Evolutionary conservation across 768 basidiomycete genomes (phyloP), one percentile per base, ranked within the genome.

Genomic region (Collybiopsis luxurians): DNA sequence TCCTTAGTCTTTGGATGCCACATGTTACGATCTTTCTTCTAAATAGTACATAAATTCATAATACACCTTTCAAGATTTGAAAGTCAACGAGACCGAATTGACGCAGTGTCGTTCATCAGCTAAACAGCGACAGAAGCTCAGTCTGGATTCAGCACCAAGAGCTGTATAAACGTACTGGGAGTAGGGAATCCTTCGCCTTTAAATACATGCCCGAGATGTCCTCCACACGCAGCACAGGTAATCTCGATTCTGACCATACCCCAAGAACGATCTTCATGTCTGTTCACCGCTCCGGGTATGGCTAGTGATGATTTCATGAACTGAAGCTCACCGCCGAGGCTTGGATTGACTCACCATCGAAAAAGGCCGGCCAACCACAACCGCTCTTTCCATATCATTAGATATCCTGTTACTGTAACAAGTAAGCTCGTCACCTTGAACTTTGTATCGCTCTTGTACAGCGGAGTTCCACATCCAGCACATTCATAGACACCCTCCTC

Each of bases 361-460:
- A 98, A 80, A 97, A 98, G 1, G 95, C 92, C n/a, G 95, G 95
- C 95, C 95, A 98, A 23, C 95, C 95, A 65, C 92, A 96, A 7
- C 93, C 92, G 57, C 91, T 94, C 80, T 80, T 17, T 43, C 30
- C 4, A 60, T 21, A 12, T 48, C 10, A 42, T 27, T 21, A 44
- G 30, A 34, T 5, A 34, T 5, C 13, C 5, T 34, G 5, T 5
- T 34, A 34, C 31, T 5, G 13, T 34, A 34, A 6, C 31, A 55
- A 15, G 27, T 27, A 47, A 38, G 50, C n/a, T 26, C 66, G 75
- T 28, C 39, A 81, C 80, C 63, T 89, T 80, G 72, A 96, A 97
- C 73, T 97, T 97, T 61, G 92, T 94, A 26, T 77, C 78, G 65
- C 89, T 91, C 77, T 87, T 91, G 77, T 96, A 97, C 48, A 97